A percentile compares a stretch with the other conserved stretches of the same genome.
Conservation (phyloP, 2,329 filamentous ascomycete species). For the Fusarium metavorans region DNA sequence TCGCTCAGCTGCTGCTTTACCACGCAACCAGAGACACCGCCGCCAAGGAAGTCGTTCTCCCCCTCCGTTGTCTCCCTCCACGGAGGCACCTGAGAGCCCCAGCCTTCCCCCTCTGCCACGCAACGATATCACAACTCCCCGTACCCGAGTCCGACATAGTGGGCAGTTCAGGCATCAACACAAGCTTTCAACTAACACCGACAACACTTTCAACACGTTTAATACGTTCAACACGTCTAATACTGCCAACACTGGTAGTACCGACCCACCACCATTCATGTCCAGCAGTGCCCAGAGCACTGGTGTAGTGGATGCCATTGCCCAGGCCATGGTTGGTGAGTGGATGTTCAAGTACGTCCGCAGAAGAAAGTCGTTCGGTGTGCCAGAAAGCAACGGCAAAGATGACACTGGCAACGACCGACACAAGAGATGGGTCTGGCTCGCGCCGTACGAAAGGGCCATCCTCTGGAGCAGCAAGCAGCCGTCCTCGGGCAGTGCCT, state of each 20-base stretch:
- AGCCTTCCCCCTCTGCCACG: slow-evolving; percentile 77
- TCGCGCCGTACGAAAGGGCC: slow-evolving; percentile 94
- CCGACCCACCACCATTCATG: slow-evolving; percentile 53
- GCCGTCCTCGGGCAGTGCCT: slow-evolving; percentile 84
- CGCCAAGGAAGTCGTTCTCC: slow-evolving; percentile 70
- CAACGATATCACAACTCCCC: slow-evolving; percentile 77
- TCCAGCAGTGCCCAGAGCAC: slow-evolving; percentile 74
- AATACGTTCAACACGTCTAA: slow-evolving; percentile 66
- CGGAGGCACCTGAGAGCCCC: slow-evolving; percentile 76
- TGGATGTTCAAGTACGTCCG: slow-evolving; percentile 96
- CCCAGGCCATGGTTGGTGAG: slow-evolving; percentile 97
- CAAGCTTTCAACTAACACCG: slow-evolving; percentile 71
- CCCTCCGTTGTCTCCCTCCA: slow-evolving; percentile 75
- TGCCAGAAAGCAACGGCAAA: slow-evolving; percentile 73
- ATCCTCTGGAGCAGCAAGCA: slow-evolving; percentile 99
- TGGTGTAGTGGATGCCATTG: slow-evolving; percentile 94
- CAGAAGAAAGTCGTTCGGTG: slow-evolving; percentile 89
- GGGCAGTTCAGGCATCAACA: slow-evolving; percentile 64
- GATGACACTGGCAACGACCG: slow-evolving; percentile 81
- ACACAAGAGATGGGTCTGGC: slow-evolving; percentile 98
- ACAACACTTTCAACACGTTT: slow-evolving; percentile 58
- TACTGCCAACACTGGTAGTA: slow-evolving; percentile 64
- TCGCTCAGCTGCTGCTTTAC: slow-evolving; percentile 82
- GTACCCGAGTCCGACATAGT: slow-evolving; percentile 56
- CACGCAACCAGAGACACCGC: slow-evolving; percentile 63